A percentile compares a stretch with the other conserved stretches of the same genome.
Conservation (phyloP, 2,329 filamentous ascomycete genomes). For the Mollisia scopiformis region DNA sequence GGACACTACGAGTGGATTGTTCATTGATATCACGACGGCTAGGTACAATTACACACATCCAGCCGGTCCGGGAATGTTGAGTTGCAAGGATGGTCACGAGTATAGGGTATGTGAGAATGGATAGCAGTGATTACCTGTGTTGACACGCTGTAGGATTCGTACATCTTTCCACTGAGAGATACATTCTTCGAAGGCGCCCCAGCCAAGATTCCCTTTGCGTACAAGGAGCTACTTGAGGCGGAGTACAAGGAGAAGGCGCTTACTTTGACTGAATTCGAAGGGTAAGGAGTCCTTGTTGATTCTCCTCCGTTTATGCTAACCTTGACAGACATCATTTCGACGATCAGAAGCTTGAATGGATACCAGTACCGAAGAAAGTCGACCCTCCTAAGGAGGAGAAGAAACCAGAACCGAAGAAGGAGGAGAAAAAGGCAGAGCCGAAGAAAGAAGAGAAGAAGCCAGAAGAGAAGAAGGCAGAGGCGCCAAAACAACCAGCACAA, state of each 20-base stretch:
- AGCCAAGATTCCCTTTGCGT: constrained; percentile 67
- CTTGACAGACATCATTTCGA: constrained; percentile 45
- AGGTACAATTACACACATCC: constrained; percentile 44
- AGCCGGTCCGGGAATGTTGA: constrained; percentile 48
- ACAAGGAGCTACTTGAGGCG: constrained; percentile 58
- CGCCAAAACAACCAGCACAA: not conserved
- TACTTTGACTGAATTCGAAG: constrained; percentile 52
- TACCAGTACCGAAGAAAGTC: constrained; percentile 27
- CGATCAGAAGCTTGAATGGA: constrained; percentile 41
- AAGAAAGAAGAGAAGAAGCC: constrained; percentile 1
- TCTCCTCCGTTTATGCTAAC: not conserved
- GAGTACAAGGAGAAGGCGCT: constrained; percentile 60
- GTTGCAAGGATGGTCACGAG: constrained; percentile 55
- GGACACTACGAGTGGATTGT: constrained; percentile 74
- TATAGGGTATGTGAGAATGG: constrained; percentile 42
- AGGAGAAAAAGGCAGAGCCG: constrained; percentile 8
- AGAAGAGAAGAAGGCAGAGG: constrained; percentile 8
- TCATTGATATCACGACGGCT: constrained; percentile 83
- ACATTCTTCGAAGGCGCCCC: constrained; percentile 69
- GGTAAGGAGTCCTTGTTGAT: constrained; percentile 43
- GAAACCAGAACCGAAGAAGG: not conserved
- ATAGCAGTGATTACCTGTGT: not conserved
- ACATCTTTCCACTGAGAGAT: constrained; percentile 70
- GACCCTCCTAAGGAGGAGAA: constrained; percentile 3
- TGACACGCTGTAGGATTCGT: constrained; percentile 47